Base-by-base conservation (phyloP, 352 stramenopile species). In the Phytopythium chamaehyphon region DNA sequence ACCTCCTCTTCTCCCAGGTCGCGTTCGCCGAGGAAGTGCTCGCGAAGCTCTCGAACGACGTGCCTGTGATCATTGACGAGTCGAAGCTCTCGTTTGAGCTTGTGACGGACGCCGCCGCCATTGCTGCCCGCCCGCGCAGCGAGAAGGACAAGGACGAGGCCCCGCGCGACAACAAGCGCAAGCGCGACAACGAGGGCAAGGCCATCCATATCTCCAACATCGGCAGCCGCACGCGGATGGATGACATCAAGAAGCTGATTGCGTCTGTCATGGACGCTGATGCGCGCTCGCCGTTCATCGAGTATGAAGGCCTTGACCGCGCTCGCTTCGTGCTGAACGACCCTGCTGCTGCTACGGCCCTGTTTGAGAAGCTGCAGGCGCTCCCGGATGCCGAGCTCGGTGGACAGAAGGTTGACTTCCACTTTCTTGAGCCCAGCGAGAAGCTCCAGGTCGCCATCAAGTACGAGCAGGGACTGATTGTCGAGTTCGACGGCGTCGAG, bases 241-340 rank as follows among this genome's bases (percentile, higher is more conserved):
- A 87, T 55, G 83, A 94, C 54, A 88, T 93, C 47, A 93, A 95
- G 75, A 79, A 92, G 60, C 62, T 92, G 3, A 54, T 96, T 40
- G 68, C 74, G 6, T 64, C 55, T 1, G 82, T 74, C 26, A 69
- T 85, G 55, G 74, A 76, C 23, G 56, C 76, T 2, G 55, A 58
- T 4, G 53, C 51, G 33, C 77, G 78, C 37, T 74, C 76, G 42
- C 84, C 82, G 18, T 95, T 80, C 61, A 80, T 95, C 43, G 78
- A 90, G 57, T 95, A 86, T 59, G 73, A 91, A 47, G 84, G 84
- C 18, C 70, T 92, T 40, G 79, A 90, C 62, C 63, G 55, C 16
- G 84, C 84, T 37, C 88, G 75, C 47, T 90, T 93, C 53, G 74
- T 82, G 45, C 56, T 91, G 28, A 62, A 66, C 31, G 72, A 69